Evolutionary conservation across 371 early-diverging fungal genomes (phyloP).

Genomic region (Circinella minor): DNA sequence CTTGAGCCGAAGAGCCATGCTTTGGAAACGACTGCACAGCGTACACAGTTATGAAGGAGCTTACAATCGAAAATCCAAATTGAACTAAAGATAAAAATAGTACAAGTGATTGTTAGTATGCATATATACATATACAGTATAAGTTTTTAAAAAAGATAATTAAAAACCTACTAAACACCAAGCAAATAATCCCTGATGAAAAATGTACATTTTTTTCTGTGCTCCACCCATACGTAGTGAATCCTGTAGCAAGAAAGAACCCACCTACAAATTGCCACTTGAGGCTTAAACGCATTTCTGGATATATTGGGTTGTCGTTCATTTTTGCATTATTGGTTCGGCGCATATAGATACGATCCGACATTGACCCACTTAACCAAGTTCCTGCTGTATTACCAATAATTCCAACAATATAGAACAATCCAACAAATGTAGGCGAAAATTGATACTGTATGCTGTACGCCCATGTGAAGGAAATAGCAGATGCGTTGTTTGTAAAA

Average conservation of each 20-base stretch:
- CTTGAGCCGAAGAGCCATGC: constrained; percentile 1
- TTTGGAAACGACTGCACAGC: not conserved
- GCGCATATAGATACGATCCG: constrained; percentile 32
- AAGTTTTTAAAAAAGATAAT: not conserved
- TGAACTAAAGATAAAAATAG: not conserved
- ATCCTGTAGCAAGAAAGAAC: constrained; percentile 25
- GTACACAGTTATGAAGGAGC: not conserved
- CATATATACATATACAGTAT: not conserved
- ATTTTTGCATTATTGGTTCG: constrained; percentile 27
- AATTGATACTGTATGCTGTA: constrained; percentile 38
- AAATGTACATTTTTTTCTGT: constrained; percentile 41
- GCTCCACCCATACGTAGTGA: constrained; percentile 47
- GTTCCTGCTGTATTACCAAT: constrained; percentile 38
- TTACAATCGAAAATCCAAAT: not conserved
- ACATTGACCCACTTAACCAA: constrained; percentile 37
- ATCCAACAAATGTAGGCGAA: constrained; percentile 34
- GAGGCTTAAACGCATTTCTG: constrained; percentile 46
- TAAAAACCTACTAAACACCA: constrained; percentile 34
- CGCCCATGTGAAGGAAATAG: constrained; percentile 35
- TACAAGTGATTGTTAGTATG: not conserved
- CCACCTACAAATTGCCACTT: constrained; percentile 17
- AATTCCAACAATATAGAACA: constrained; percentile 40
- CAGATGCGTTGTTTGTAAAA: constrained; percentile 30
- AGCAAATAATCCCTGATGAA: constrained; percentile 41
- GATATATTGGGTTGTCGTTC: constrained; percentile 17